A percentile compares a stretch with the other conserved stretches of the same genome.
Evolutionary conservation across 306 rosid genomes (phyloP).

Genomic region (Acacia acuminata): DNA sequence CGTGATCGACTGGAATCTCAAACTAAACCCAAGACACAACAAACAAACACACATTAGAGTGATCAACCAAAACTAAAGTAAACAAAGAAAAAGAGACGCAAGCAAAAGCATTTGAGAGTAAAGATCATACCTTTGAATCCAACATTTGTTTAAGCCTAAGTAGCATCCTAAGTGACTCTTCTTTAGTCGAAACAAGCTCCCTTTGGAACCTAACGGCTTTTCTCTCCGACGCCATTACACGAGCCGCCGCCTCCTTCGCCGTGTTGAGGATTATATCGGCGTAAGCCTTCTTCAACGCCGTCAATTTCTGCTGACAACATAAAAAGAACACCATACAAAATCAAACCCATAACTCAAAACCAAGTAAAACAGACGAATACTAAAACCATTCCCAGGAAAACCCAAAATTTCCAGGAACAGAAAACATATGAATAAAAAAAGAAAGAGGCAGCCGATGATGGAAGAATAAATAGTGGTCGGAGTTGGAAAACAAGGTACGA

Average conservation of each 20-base stretch:
- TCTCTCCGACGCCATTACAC: constrained; percentile 73
- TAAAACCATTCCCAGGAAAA: constrained; percentile 24
- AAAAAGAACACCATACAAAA: constrained; percentile 23
- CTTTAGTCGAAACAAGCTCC: constrained; percentile 62
- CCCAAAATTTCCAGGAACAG: neutral
- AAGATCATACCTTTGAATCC: constrained; percentile 65
- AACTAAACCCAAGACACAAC: constrained; percentile 32
- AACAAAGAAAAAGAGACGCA: constrained; percentile 6
- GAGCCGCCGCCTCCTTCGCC: constrained; percentile 84
- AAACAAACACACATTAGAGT: constrained; percentile 28
- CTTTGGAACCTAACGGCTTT: constrained; percentile 56
- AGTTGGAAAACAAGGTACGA: neutral
- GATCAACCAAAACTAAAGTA: constrained; percentile 4
- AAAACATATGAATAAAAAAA: neutral
- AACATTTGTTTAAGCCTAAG: constrained; percentile 71
- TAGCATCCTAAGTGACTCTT: constrained; percentile 74
- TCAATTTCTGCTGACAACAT: constrained; percentile 58
- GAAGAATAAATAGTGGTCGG: neutral
- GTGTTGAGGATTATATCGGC: constrained; percentile 80
- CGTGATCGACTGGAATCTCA: constrained; percentile 14
- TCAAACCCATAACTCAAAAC: constrained; percentile 6
- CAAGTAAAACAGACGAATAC: neutral
- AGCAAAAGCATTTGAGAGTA: constrained; percentile 22
- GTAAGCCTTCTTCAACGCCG: constrained; percentile 80
- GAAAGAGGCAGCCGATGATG: constrained; percentile 4